Percentiles rank a stretch among this genome's conserved stretches.
These are phyloP conservation scores for Suillus bovinus DNA, from an alignment of 768 basidiomycete species.

Conservation along the genomic window DNA sequence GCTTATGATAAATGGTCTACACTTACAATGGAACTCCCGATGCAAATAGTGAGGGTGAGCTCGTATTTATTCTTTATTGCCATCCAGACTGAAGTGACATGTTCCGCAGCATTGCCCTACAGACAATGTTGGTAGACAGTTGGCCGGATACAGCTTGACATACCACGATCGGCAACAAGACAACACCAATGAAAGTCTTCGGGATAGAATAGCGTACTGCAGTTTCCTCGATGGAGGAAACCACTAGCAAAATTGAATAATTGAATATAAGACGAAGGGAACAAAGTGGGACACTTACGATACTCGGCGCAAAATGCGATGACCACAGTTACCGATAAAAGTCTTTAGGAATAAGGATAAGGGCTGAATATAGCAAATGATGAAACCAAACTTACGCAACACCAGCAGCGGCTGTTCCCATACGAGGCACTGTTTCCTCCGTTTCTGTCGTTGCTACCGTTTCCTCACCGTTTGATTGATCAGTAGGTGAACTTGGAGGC, in stretches of 20 bases:
- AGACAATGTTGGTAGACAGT: background rate
- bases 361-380: background rate
- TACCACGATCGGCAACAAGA: conserved; percentile 86
- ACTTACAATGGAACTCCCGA: conserved; percentile 79
- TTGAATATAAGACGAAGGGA: background rate
- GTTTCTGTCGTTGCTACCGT: no score
- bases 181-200: conserved; percentile 83
- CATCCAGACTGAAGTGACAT: conserved; percentile 87
- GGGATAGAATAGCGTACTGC: conserved; percentile 79
- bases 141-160: conserved; percentile 24
- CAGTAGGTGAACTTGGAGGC: conserved; percentile 20
- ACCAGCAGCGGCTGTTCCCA: conserved; percentile 72
- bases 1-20: conserved; percentile 1
- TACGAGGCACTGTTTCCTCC: conserved; percentile 41
- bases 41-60: conserved; percentile 76
- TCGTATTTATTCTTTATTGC: conserved; percentile 76
- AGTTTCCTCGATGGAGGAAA: conserved; percentile 91
- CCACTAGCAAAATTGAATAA: conserved; percentile 47
- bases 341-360: conserved; percentile 36
- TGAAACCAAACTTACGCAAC: conserved; percentile 38
- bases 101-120: conserved; percentile 83
- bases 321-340: conserved; percentile 73
- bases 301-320: conserved; percentile 92
- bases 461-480: conserved; percentile 29
- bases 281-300: conserved; percentile 43